Base-by-base conservation (phyloP, 2,329 filamentous ascomycete species). In the Diplodia scrobiculata region DNA sequence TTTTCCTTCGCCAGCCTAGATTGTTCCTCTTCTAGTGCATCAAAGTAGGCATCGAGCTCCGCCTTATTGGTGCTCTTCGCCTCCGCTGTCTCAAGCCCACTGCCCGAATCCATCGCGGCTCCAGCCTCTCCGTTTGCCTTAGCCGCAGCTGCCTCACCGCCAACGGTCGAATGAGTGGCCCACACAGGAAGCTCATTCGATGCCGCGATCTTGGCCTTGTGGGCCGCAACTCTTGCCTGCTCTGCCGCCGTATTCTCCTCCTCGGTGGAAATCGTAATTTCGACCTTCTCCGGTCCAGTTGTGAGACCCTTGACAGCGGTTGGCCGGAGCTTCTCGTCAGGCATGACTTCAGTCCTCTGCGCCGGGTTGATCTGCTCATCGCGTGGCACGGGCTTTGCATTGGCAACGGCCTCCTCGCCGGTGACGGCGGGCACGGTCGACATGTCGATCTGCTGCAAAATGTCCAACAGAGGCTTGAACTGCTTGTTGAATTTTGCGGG, bases 401-500 rank as follows among this genome's bases (percentile, higher is more conserved):
- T 84, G 27, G 84, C 81, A 27, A 90, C 81, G 2, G 90, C 90
- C 25, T 85, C 83, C 59, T 92, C 89, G 70, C 91, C 92, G 69
- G 86, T 89, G 73, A 90, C 89, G 64, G 80, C 89, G 1, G 91
- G 91, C 6, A 96, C 87, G 45, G 87, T 82, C 5, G 89, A 83
- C n/a, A 85, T 82, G 73, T 95, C 91, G 67, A 96, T 91, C 72
- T 89, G 84, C 65, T 89, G 89, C 69, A 96, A 82, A 64, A 92
- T 83, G 67, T 90, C 86, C 66, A 90, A 89, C 70, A 95, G 88
- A 72, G 91, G 91, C 71, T 88, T 88, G 77, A 94, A 89, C 75
- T 94, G 89, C 71, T 88, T 87, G 77, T 94, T 94, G 72, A 95
- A 79, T 53, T 75, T 77, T 53, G 77, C 77, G 0, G 77, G 77